phyloP scores from a whole-genome alignment of 2,329 filamentous ascomycete species.

The Rutstroemia sp. region DNA sequence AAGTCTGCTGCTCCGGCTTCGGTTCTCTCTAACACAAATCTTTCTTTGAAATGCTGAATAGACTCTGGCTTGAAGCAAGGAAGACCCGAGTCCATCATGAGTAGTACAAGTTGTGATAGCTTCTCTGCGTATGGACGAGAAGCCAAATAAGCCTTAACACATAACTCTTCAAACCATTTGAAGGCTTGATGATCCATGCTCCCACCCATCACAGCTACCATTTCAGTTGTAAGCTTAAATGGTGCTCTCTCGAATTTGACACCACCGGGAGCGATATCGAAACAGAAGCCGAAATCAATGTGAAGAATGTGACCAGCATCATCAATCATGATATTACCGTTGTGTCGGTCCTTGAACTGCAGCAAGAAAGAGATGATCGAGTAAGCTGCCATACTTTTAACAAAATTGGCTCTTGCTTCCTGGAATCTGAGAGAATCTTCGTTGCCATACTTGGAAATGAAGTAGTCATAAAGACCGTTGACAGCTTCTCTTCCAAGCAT shows the following conservation, averaged over 20 bases:
- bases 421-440: constrained; percentile 94
- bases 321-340: constrained; percentile 99
- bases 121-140: constrained; percentile 81
- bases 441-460: constrained; percentile 92
- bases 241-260: constrained; percentile 96
- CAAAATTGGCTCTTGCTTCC: constrained; percentile 90
- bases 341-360: constrained; percentile 98
- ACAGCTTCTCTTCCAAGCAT: constrained; percentile 98
- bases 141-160: constrained; percentile 90
- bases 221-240: constrained; percentile 95
- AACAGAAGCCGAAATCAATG: constrained; percentile 99
- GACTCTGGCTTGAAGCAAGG: constrained; percentile 98
- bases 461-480: constrained; percentile 97
- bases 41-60: constrained; percentile 82
- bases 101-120: constrained; percentile 77
- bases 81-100: constrained; percentile 94
- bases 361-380: constrained; percentile 93
- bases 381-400: constrained; percentile 99
- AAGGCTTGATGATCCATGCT: constrained; percentile 78
- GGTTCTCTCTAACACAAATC: constrained; percentile 86
- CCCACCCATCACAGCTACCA: constrained; percentile 98
- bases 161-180: constrained; percentile 93
- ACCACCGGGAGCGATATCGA: constrained; percentile 94
- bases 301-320: constrained; percentile 95
- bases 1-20: constrained; percentile 93